phyloP scores from a whole-genome alignment of 106 monocot species.

The Gastrodia elata region DNA sequence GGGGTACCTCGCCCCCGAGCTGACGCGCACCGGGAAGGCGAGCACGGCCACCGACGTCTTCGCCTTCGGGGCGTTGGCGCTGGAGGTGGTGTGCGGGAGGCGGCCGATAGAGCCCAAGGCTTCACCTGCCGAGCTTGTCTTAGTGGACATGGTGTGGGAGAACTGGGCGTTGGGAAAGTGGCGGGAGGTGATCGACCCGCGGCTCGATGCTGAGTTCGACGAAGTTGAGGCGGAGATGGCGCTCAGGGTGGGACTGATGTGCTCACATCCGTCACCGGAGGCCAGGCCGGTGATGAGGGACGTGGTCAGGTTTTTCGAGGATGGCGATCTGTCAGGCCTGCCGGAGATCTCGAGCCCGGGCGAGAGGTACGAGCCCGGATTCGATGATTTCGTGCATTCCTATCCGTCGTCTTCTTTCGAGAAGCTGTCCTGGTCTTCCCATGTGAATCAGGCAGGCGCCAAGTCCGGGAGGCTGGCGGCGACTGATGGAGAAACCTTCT shows the following conservation, averaged over 20 bases:
- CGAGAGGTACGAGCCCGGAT: slow-evolving; percentile 1
- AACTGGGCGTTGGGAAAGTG: slow-evolving; percentile 6
- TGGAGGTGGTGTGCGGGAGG: slow-evolving; percentile 13
- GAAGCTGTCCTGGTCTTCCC: slow-evolving; percentile 2
- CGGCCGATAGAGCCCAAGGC: slow-evolving; percentile 10
- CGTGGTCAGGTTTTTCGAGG: slow-evolving; percentile 31
- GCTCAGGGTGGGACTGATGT: slow-evolving; percentile 16
- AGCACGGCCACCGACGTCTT: slow-evolving; percentile 14
- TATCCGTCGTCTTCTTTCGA: slow-evolving; percentile 25
- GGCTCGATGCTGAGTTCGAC: slow-evolving; percentile 24
- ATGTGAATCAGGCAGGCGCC: background rate
- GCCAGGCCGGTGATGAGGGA: slow-evolving; percentile 56
- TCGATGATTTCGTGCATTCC: slow-evolving; percentile 32
- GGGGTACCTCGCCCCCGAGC: slow-evolving; percentile 19
- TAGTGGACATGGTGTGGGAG: slow-evolving; percentile 33
- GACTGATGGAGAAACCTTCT: background rate
- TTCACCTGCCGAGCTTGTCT: background rate
- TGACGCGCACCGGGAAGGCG: slow-evolving; percentile 6
- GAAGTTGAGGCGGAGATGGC: slow-evolving; percentile 3
- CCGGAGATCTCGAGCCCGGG: background rate
- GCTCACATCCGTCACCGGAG: slow-evolving; percentile 7
- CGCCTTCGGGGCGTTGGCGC: slow-evolving; percentile 13
- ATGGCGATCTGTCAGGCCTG: slow-evolving; percentile 9
- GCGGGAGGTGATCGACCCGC: slow-evolving; percentile 32
- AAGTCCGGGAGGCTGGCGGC: background rate